Percentiles rank a stretch among this genome's conserved stretches.
phyloP scores from a whole-genome alignment of 2,329 filamentous ascomycete genomes.

The Trichoderma sp. region DNA sequence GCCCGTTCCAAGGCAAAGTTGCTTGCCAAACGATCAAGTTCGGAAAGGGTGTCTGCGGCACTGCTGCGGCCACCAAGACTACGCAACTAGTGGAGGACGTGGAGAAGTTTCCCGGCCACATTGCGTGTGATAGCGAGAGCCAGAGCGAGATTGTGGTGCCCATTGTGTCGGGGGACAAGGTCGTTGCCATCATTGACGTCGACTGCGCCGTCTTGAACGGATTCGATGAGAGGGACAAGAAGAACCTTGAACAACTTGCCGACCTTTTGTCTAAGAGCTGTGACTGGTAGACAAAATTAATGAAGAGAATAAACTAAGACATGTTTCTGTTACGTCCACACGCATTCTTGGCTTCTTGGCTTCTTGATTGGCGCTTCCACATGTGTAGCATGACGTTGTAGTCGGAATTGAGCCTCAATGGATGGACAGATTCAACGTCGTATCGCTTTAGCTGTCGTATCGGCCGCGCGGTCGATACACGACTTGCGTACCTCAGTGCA shows the following conservation, averaged over 20 bases:
- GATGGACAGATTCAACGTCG: not conserved
- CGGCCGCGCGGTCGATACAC: not conserved
- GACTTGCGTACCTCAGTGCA: not conserved
- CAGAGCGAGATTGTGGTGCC: conserved; percentile 82
- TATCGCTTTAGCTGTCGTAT: not conserved
- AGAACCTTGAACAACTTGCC: conserved; percentile 65
- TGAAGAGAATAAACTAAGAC: not conserved
- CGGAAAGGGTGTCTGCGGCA: conserved; percentile 72
- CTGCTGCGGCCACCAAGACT: conserved; percentile 56
- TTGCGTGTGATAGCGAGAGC: conserved; percentile 75
- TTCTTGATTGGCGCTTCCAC: not conserved
- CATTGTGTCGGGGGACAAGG: conserved; percentile 50
- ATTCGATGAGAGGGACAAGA: conserved; percentile 67
- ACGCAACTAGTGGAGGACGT: conserved; percentile 72
- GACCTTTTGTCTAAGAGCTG: conserved; percentile 57
- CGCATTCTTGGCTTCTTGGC: not conserved
- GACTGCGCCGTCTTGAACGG: conserved; percentile 68
- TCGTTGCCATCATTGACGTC: conserved; percentile 75
- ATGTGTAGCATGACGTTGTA: not conserved
- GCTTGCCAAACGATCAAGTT: conserved; percentile 78
- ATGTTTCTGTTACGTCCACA: not conserved
- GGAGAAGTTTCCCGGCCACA: conserved; percentile 73
- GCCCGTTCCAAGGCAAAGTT: conserved; percentile 76
- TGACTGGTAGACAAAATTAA: conserved; percentile 54
- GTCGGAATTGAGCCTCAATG: not conserved